These are phyloP conservation scores for Pestalotiopsis sp. DNA, from an alignment of 2,329 filamentous ascomycete species.

Conservation along the genomic window DNA sequence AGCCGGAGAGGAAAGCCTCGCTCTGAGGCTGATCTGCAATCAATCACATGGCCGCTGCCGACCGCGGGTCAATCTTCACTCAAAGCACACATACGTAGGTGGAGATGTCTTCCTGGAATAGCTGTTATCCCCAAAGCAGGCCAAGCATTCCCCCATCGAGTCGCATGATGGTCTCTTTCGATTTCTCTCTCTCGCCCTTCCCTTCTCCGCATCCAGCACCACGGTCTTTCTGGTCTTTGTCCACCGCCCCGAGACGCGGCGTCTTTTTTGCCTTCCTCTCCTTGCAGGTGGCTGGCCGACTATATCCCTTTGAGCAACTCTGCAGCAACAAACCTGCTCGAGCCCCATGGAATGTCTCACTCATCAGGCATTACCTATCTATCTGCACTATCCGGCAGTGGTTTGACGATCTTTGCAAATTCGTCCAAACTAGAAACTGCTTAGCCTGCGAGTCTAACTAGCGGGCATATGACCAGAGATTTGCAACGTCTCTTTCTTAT, in stretches of 20 bases:
- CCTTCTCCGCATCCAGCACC: neutral
- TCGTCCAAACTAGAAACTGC: neutral
- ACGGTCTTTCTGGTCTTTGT: neutral
- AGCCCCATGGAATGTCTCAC: neutral
- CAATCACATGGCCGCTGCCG: neutral
- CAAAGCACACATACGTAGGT: neutral
- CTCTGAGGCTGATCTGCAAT: neutral
- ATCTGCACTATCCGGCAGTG: neutral
- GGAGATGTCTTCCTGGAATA: neutral
- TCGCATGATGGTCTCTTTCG: neutral
- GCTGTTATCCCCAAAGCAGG: neutral
- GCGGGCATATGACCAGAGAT: neutral
- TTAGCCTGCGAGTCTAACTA: neutral
- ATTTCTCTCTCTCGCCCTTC: neutral
- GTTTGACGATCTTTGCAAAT: neutral
- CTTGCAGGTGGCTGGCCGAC: neutral
- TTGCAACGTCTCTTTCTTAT: neutral
- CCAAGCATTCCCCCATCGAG: neutral
- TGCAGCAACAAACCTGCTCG: neutral
- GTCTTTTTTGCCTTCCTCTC: neutral
- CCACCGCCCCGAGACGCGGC: neutral
- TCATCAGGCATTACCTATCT: neutral
- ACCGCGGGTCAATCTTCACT: neutral
- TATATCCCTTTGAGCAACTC: neutral
- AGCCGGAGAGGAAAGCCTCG: neutral